Base-by-base conservation (phyloP, 371 early-diverging fungal species). In the Actinomucor elegans region DNA sequence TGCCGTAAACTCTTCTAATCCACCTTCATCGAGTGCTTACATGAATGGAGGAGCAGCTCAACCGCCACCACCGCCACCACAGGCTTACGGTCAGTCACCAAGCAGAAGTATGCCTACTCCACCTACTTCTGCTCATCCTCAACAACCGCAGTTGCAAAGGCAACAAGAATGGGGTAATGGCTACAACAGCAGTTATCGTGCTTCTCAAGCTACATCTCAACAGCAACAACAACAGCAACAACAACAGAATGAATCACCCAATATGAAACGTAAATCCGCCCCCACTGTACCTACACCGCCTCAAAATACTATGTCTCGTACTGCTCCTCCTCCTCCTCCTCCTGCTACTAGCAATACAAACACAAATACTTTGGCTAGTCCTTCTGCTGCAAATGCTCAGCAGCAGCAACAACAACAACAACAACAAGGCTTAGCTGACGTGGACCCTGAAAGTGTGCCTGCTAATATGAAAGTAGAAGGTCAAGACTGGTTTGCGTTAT, bases 401-500 rank as follows among this genome's bases (percentile, higher is more conserved):
- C 55, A 45, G 31, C 52, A 46, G 11, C 27, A 34, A 24, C 52
- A 46, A 32, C 55, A 45, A 37, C 52, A 46, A 32, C 55, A 45
- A 37, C 52, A 46, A 15, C 27, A 34, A 24, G 48, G 47, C 40
- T 75, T 89, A 52, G 86, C 86, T 57, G 93, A 94, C 53, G 72
- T 94, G 49, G 94, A 92, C 61, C 88, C 88, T 2, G 92, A 92
- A 24, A 83, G 73, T 48, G 86, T 91, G 15, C 93, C 93, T 14
- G 68, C 87, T 2, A 84, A 83, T 45, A 70, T 88, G 73, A 93
- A 90, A 67, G 83, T 84, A 32, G 95, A 94, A 67, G 93, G 93
- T 15, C 61, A 70, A 6, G 96, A 94, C 76, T 95, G 95, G 96
- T 83, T 90, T 77, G 91, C 88, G 23, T 71, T 90, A 15, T 91